phyloP scores from a whole-genome alignment of 2,329 filamentous ascomycete species.

The Fusarium tricinctum region DNA sequence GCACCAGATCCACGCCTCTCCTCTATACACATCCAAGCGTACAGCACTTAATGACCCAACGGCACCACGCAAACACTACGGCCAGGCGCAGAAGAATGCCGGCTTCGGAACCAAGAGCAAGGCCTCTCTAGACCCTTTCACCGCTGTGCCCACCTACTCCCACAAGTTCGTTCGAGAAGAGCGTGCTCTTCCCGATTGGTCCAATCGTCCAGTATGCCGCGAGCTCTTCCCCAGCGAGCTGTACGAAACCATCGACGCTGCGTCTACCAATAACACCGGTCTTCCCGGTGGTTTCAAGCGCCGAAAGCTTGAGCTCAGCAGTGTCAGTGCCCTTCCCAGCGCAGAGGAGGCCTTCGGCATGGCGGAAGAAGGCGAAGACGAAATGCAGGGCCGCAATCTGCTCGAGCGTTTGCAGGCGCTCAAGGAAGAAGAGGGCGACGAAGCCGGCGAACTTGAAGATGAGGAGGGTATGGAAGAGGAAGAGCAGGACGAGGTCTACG shows the following conservation, averaged over 20 bases:
- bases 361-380: slow-evolving; percentile 46
- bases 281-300: slow-evolving; percentile 59
- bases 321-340: slow-evolving; percentile 63
- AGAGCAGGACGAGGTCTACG: slow-evolving; percentile 65
- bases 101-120: slow-evolving; percentile 68
- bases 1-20: slow-evolving; percentile 67
- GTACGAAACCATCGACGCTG: slow-evolving; percentile 67
- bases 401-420: slow-evolving; percentile 62
- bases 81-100: slow-evolving; percentile 71
- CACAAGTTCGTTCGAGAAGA: slow-evolving; percentile 67
- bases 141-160: slow-evolving; percentile 70
- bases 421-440: slow-evolving; percentile 66
- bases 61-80: slow-evolving; percentile 62
- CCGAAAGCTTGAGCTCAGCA: slow-evolving; percentile 60
- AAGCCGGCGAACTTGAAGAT: slow-evolving; percentile 64
- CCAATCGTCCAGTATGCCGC: slow-evolving; percentile 62
- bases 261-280: slow-evolving; percentile 46
- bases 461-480: slow-evolving; percentile 63
- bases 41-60: slow-evolving; percentile 58
- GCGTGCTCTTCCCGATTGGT: slow-evolving; percentile 68
- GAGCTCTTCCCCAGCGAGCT: slow-evolving; percentile 71
- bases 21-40: slow-evolving; percentile 70
- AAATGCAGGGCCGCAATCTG: slow-evolving; percentile 54
- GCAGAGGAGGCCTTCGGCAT: slow-evolving; percentile 66
- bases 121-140: slow-evolving; percentile 70